These are phyloP conservation scores for Glomus cerebriforme DNA, from an alignment of 192 early-diverging fungal species.

Conservation along the genomic window DNA sequence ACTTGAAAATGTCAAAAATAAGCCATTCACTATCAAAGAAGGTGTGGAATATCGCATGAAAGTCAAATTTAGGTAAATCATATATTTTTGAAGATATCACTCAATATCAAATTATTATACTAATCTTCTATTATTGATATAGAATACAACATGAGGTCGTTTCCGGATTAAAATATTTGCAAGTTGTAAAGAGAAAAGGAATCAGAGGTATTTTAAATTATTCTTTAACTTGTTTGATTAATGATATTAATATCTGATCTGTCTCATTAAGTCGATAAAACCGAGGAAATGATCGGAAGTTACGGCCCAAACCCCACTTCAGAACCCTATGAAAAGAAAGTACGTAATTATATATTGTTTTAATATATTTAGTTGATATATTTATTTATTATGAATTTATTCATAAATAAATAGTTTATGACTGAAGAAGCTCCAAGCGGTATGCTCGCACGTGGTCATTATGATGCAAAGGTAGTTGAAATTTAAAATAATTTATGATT, in stretches of 20 bases:
- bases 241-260: too few species aligned
- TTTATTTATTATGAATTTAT: not conserved
- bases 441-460: slow-evolving; percentile 89
- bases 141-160: slow-evolving; percentile 92
- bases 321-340: slow-evolving; percentile 82
- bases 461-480: slow-evolving; percentile 69
- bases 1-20: slow-evolving; percentile 69
- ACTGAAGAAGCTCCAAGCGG: slow-evolving; percentile 88
- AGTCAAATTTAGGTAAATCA: slow-evolving; percentile 78
- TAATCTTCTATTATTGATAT: not conserved
- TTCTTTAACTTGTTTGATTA: too few species aligned
- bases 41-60: slow-evolving; percentile 92
- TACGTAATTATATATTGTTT: slow-evolving; percentile 16
- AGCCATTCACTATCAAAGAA: slow-evolving; percentile 91
- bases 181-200: slow-evolving; percentile 86
- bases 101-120: slow-evolving; percentile 13
- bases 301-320: slow-evolving; percentile 74
- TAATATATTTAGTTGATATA: not conserved
- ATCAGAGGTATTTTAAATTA: too few species aligned
- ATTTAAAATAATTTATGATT: slow-evolving; percentile 2
- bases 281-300: slow-evolving; percentile 95
- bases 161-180: slow-evolving; percentile 92
- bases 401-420: slow-evolving; percentile 58
- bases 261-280: slow-evolving; percentile 93
- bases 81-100: not conserved